These are phyloP conservation scores for Trametes cubensis DNA, from an alignment of 768 basidiomycete genomes.

Conservation along the genomic window DNA sequence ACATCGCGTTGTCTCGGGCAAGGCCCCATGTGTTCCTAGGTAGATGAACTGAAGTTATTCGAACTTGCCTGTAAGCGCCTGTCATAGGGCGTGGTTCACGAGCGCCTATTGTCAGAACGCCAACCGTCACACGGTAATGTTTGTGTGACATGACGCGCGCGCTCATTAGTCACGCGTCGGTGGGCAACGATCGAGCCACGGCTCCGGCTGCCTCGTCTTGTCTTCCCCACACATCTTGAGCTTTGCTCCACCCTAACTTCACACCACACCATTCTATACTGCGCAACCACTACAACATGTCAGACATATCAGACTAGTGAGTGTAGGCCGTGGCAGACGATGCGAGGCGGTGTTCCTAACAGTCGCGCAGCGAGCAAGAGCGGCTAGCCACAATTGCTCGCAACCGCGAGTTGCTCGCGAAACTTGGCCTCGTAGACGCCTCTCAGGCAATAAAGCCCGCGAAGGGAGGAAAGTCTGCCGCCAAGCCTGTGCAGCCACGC, in stretches of 20 bases:
- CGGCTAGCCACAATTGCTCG: constrained; percentile 82
- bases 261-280: background rate
- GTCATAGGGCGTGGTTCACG: background rate
- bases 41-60: too few relatives aligned
- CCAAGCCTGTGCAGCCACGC: constrained; percentile 62
- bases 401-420: constrained; percentile 72
- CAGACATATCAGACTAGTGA: constrained; percentile 27
- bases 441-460: constrained; percentile 34
- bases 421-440: constrained; percentile 57
- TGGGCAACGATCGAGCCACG: constrained; percentile 4
- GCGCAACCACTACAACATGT: constrained; percentile 5
- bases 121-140: constrained; percentile 19
- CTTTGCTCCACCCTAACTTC: background rate
- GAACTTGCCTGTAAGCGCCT: too few relatives aligned
- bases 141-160: constrained; percentile 24
- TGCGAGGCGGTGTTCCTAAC: background rate
- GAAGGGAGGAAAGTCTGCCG: constrained; percentile 39
- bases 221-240: background rate
- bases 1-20: too few relatives aligned
- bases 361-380: constrained; percentile 57
- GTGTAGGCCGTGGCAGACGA: background rate
- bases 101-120: constrained; percentile 6
- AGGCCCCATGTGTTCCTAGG: too few relatives aligned
- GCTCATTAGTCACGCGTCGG: constrained; percentile 7
- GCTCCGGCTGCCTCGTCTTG: constrained; percentile 1